phyloP scores from a whole-genome alignment of 2,329 filamentous ascomycete species.

The Sclerotinia nivalis region DNA sequence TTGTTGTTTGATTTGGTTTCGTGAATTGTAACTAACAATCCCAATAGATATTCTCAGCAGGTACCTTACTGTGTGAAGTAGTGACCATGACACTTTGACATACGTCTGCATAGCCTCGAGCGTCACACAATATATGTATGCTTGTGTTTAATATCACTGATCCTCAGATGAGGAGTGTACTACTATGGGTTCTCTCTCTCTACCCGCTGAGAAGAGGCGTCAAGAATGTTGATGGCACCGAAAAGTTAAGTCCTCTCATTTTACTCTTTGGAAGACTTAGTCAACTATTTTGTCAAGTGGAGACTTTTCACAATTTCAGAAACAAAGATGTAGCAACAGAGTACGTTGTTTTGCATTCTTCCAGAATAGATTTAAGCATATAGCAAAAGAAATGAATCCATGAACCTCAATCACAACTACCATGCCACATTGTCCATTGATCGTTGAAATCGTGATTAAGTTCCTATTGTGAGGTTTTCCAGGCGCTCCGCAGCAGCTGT shows the following conservation, averaged over 20 bases:
- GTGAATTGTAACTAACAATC: conserved; percentile 12
- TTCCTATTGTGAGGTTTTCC: not conserved
- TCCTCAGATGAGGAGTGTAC: not conserved
- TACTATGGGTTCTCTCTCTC: not conserved
- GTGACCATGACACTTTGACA: not conserved
- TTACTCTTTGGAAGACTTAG: not conserved
- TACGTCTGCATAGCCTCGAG: not conserved
- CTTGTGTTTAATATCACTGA: not conserved
- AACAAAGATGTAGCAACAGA: not conserved
- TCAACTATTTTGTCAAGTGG: not conserved
- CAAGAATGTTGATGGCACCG: not conserved
- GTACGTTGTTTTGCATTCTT: not conserved
- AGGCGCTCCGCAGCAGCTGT: not conserved
- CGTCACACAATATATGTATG: not conserved
- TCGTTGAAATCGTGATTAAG: not conserved
- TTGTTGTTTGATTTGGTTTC: conserved; percentile 8
- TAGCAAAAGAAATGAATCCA: not conserved
- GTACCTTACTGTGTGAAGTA: not conserved
- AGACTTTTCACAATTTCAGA: not conserved
- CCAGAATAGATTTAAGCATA: not conserved
- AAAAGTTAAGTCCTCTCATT: conserved; percentile 19
- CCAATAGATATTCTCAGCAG: conserved; percentile 12
- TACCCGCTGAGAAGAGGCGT: not conserved
- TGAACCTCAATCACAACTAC: not conserved
- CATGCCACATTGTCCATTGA: not conserved